Conservation (phyloP, 2,329 filamentous ascomycete genomes). For the Alternaria triticina region DNA sequence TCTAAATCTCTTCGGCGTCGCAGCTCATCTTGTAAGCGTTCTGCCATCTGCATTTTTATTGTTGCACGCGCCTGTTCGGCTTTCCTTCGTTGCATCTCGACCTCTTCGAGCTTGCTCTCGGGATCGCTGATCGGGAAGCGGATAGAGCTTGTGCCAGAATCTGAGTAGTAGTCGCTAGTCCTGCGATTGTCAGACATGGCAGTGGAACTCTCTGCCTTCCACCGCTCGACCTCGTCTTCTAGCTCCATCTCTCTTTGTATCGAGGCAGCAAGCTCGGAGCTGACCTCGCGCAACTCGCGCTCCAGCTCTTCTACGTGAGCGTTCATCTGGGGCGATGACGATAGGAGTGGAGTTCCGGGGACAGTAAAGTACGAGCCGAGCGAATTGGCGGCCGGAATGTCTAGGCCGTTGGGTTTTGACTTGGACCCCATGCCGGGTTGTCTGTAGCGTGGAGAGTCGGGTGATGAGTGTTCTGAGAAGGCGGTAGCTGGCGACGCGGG, state of each 20-base stretch:
- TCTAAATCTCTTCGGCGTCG: constrained; percentile 77
- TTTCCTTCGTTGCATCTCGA: constrained; percentile 81
- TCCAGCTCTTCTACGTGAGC: constrained; percentile 85
- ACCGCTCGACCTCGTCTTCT: constrained; percentile 87
- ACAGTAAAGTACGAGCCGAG: constrained; percentile 54
- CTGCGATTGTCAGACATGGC: constrained; percentile 69
- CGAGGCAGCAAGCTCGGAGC: constrained; percentile 87
- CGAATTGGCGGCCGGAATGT: constrained; percentile 60
- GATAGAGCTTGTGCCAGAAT: constrained; percentile 87
- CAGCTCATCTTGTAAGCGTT: constrained; percentile 87
- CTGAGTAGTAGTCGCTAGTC: constrained; percentile 97
- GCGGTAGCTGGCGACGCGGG: constrained; percentile 67
- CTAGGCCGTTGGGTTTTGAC: constrained; percentile 55
- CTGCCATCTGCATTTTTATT: constrained; percentile 81
- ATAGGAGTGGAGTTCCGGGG: constrained; percentile 54
- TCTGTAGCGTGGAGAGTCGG: constrained; percentile 60
- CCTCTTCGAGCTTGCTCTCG: constrained; percentile 67
- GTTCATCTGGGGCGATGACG: constrained; percentile 53
- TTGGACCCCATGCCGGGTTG: constrained; percentile 35
- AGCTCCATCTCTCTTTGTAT: constrained; percentile 96
- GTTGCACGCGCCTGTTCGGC: constrained; percentile 91
- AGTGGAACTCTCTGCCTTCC: constrained; percentile 77
- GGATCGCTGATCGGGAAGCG: constrained; percentile 72
- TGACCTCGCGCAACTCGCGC: constrained; percentile 91
- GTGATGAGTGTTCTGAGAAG: constrained; percentile 67